Evolutionary conservation across 2,329 filamentous ascomycete genomes (phyloP).

Genomic region (Neurospora crassa): DNA sequence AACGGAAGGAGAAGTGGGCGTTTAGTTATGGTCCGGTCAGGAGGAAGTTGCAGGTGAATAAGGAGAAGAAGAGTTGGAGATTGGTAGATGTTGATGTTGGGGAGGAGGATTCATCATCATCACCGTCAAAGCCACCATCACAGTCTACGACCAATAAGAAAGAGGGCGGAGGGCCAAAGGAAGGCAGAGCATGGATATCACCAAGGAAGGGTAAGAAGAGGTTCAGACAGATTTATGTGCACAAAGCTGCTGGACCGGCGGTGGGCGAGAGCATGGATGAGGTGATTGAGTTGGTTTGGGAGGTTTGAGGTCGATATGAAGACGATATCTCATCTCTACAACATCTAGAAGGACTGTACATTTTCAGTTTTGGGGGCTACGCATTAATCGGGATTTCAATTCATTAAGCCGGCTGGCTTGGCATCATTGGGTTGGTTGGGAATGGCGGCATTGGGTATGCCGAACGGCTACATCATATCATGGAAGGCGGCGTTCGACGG

Average conservation of each 20-base stretch:
- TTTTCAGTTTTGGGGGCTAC: background rate
- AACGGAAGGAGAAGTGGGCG: slow-evolving; percentile 31
- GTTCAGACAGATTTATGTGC: slow-evolving; percentile 47
- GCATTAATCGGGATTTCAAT: background rate
- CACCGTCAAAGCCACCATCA: slow-evolving; percentile 7
- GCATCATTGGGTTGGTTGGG: background rate
- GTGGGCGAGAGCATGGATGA: slow-evolving; percentile 35
- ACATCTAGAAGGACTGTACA: background rate
- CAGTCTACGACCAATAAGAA: slow-evolving; percentile 14
- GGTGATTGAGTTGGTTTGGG: slow-evolving; percentile 40
- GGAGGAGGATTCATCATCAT: background rate
- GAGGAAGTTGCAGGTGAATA: slow-evolving; percentile 19
- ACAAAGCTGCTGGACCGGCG: slow-evolving; percentile 28
- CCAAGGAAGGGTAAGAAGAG: background rate
- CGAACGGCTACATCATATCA: background rate
- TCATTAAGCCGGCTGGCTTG: background rate
- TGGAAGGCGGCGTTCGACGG: background rate
- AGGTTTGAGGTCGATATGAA: slow-evolving; percentile 4
- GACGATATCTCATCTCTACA: no score
- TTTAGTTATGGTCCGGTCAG: slow-evolving; percentile 45
- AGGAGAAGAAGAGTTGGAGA: slow-evolving; percentile 41
- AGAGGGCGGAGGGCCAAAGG: background rate
- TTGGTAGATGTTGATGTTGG: slow-evolving; percentile 34
- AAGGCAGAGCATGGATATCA: background rate
- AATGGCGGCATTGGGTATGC: background rate